A percentile compares a stretch with the other conserved stretches of the same genome.
Evolutionary conservation across 2,329 filamentous ascomycete genomes (phyloP).

Genomic region (Lojkania enalia): DNA sequence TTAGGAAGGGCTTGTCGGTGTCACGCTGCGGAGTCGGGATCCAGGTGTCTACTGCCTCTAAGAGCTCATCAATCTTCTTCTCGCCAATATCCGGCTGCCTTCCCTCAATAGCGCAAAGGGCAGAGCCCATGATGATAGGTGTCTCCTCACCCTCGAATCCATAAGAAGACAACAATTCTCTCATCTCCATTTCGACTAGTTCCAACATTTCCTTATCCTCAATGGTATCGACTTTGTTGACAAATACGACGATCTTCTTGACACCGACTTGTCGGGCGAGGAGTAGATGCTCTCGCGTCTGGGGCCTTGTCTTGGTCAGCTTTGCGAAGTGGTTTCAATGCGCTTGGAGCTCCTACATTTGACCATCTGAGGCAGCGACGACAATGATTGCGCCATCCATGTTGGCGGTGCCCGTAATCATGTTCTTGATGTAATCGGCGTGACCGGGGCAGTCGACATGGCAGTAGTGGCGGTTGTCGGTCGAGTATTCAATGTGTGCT

Average conservation of each 20-base stretch:
- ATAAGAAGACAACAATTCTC: slow-evolving; percentile 88
- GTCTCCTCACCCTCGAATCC: slow-evolving; percentile 98
- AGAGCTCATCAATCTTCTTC: slow-evolving; percentile 86
- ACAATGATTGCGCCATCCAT: slow-evolving; percentile 99
- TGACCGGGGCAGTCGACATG: slow-evolving; percentile 99
- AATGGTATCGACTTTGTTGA: slow-evolving; percentile 98
- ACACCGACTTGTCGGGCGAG: slow-evolving; percentile 98
- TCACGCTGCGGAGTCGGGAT: slow-evolving; percentile 95
- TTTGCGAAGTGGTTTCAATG: background rate
- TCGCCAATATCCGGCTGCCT: slow-evolving; percentile 85
- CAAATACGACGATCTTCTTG: slow-evolving; percentile 97
- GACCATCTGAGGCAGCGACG: slow-evolving; percentile 95
- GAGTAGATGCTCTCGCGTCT: slow-evolving; percentile 97
- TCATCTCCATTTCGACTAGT: slow-evolving; percentile 99
- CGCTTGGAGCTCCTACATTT: slow-evolving; percentile 66
- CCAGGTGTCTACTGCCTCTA: slow-evolving; percentile 89
- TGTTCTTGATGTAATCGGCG: slow-evolving; percentile 99
- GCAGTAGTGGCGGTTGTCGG: slow-evolving; percentile 92
- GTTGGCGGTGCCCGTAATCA: slow-evolving; percentile 99
- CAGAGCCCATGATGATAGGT: slow-evolving; percentile 95
- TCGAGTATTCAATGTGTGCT: slow-evolving; percentile 97
- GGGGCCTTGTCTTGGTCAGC: slow-evolving; percentile 61
- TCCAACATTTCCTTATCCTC: slow-evolving; percentile 99
- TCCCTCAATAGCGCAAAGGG: slow-evolving; percentile 88
- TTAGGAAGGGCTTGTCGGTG: slow-evolving; percentile 97